These are phyloP conservation scores for Knoxdaviesia capensis DNA, from an alignment of 2,329 filamentous ascomycete genomes.

Conservation along the genomic window DNA sequence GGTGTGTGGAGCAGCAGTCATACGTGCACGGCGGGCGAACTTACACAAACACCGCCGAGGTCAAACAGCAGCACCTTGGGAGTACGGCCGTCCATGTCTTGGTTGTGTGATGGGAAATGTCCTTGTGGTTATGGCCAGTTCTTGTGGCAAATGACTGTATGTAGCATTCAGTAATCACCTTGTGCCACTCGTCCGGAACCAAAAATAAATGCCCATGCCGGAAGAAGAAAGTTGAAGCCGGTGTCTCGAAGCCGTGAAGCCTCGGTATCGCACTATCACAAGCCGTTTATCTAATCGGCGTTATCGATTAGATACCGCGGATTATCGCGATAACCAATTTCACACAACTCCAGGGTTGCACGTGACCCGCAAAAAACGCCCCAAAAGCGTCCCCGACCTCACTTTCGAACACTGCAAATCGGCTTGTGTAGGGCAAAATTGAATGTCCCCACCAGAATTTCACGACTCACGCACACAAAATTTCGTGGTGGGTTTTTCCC, in stretches of 20 bases:
- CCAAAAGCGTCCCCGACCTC: conserved; percentile 16
- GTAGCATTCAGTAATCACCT: too few species aligned
- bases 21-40: conserved; percentile 15
- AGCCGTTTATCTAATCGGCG: too few species aligned
- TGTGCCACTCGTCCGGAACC: too few species aligned
- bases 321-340: neutral
- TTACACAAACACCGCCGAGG: conserved; percentile 90
- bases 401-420: neutral
- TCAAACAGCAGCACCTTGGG: conserved; percentile 77
- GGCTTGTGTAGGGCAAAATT: conserved; percentile 18
- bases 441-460: conserved; percentile 19
- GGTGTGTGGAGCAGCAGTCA: neutral
- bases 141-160: too few species aligned
- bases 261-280: too few species aligned
- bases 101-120: too few species aligned
- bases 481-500: too few species aligned
- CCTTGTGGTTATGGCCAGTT: too few species aligned
- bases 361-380: conserved; percentile 13
- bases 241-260: too few species aligned
- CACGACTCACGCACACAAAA: neutral
- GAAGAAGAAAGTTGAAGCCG: too few species aligned
- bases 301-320: too few species aligned
- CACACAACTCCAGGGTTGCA: conserved; percentile 3
- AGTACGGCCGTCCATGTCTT: neutral
- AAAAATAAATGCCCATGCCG: too few species aligned